phyloP scores from a whole-genome alignment of 306 rosid species.

The Astragalus membranaceus region DNA sequence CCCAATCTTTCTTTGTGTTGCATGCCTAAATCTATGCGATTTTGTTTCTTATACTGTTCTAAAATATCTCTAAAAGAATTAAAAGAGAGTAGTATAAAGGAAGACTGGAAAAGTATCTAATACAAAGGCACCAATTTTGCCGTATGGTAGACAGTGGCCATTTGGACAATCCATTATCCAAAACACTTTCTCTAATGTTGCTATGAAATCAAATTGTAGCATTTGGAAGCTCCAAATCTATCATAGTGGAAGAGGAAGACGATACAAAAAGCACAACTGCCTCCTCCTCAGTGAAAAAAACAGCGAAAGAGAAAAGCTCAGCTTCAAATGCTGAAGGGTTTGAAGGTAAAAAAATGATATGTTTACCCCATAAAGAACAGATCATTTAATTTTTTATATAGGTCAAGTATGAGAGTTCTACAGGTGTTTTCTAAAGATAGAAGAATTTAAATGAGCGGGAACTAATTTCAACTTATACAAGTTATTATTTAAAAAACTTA shows the following conservation, averaged over 20 bases:
- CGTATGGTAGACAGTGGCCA: not conserved
- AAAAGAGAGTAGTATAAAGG: not conserved
- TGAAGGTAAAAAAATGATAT: constrained; percentile 31
- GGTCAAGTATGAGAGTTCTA: too few species aligned
- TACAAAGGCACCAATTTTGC: not conserved
- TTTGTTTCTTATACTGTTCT: not conserved
- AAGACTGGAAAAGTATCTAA: not conserved
- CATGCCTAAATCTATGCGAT: not conserved
- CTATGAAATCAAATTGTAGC: constrained; percentile 36
- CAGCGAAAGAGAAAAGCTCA: not conserved
- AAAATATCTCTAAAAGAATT: not conserved
- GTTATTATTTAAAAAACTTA: too few species aligned
- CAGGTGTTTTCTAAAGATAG: too few species aligned
- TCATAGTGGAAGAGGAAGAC: constrained; percentile 34
- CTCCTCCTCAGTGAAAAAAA: constrained; percentile 21
- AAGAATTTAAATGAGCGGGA: too few species aligned
- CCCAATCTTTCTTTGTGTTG: not conserved
- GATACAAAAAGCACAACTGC: not conserved
- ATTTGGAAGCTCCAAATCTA: constrained; percentile 37
- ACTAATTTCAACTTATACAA: too few species aligned
- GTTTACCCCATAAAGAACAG: not conserved
- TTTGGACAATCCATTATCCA: not conserved
- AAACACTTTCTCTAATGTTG: not conserved
- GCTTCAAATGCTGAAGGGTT: constrained; percentile 16
- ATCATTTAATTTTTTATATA: not conserved